phyloP scores from a whole-genome alignment of 2,329 filamentous ascomycete genomes.

The Pseudogymnoascus pannorum region DNA sequence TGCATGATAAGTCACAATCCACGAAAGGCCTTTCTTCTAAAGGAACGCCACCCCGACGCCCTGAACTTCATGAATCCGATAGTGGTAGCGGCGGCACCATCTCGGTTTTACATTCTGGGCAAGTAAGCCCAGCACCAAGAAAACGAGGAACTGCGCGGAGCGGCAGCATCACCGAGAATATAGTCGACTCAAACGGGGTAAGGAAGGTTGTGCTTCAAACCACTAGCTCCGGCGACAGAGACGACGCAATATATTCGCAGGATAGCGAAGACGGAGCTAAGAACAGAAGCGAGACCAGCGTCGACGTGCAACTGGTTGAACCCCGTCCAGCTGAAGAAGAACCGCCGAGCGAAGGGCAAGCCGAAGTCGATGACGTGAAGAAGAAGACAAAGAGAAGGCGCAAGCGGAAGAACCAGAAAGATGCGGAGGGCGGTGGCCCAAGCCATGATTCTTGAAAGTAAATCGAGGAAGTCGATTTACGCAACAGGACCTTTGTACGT shows the following conservation, averaged over 20 bases:
- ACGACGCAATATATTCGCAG: background rate
- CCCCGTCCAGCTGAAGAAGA: background rate
- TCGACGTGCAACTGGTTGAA: background rate
- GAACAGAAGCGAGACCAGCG: background rate
- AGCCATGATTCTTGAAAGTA: background rate
- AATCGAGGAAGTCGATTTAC: background rate
- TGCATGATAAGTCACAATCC: background rate
- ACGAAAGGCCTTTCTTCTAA: background rate
- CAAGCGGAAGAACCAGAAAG: constrained; percentile 6
- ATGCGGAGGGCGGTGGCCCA: background rate
- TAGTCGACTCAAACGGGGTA: constrained; percentile 66
- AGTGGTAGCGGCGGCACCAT: constrained; percentile 21
- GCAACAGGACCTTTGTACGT: background rate
- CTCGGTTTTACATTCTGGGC: constrained; percentile 24
- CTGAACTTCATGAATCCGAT: constrained; percentile 3
- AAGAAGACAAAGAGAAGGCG: constrained; percentile 2
- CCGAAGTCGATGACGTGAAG: constrained; percentile 6
- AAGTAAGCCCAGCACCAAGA: constrained; percentile 29
- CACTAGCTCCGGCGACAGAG: constrained; percentile 37
- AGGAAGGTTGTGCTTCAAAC: constrained; percentile 70
- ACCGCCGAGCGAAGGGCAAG: background rate
- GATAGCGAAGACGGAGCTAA: background rate
- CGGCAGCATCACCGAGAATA: constrained; percentile 71
- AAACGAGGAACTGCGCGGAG: constrained; percentile 52
- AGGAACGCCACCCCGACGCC: background rate